Evolutionary conservation across 371 early-diverging fungal species (phyloP).

Genomic region (Batkoa obscura): DNA sequence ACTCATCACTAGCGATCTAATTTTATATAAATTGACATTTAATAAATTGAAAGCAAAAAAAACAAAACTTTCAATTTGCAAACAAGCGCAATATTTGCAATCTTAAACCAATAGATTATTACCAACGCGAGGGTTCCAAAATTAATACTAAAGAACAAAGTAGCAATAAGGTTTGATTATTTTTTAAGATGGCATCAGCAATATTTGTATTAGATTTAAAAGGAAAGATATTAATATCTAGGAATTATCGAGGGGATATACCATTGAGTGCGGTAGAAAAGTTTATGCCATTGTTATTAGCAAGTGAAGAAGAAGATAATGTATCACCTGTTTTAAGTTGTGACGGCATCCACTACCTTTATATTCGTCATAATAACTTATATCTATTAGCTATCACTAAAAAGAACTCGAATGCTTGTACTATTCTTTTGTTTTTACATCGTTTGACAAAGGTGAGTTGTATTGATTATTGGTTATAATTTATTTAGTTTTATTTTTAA

Average conservation of each 20-base stretch:
- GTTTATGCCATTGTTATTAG: conserved; percentile 86
- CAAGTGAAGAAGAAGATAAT: conserved; percentile 82
- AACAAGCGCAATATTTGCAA: no score
- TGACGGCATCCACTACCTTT: conserved; percentile 84
- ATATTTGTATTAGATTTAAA: conserved; percentile 81
- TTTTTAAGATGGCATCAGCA: conserved; percentile 54
- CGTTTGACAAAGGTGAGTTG: conserved; percentile 53
- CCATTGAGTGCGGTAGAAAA: conserved; percentile 87
- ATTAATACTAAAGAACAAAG: no score
- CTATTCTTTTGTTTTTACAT: conserved; percentile 83
- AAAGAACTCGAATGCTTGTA: conserved; percentile 90
- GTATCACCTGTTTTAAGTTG: conserved; percentile 70
- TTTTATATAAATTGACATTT: no score
- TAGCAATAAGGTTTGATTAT: no score
- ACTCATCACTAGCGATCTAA: no score
- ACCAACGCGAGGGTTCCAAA: no score
- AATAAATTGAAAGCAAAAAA: no score
- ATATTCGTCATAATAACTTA: conserved; percentile 84
- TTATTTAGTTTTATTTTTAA: no score
- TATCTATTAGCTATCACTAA: conserved; percentile 87
- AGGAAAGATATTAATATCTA: conserved; percentile 86
- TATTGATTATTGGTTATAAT: background rate
- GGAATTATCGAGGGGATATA: conserved; percentile 85
- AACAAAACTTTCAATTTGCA: no score
- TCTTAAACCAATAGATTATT: no score